Conservation (phyloP, 1,139 yeast species). For the Nakaseomyces glabratus region DNA sequence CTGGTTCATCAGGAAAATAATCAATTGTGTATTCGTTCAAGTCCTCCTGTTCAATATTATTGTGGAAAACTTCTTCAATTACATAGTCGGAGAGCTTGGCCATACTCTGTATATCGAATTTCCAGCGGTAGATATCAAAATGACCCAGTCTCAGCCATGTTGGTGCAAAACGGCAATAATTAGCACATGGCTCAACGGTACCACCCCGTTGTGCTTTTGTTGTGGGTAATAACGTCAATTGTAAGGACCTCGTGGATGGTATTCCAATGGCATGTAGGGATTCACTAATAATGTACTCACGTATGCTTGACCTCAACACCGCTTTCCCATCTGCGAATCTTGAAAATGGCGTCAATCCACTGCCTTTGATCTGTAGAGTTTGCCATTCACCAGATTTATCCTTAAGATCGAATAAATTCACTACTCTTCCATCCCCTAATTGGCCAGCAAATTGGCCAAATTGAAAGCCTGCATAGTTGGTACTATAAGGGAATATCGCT, state of each 20-base stretch:
- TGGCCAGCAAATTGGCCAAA: conserved; percentile 97
- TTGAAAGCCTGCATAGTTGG: conserved; percentile 93
- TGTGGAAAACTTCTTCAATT: conserved; percentile 51
- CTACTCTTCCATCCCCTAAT: conserved; percentile 90
- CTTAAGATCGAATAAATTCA: conserved; percentile 64
- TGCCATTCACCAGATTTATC: conserved; percentile 30
- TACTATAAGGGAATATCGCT: conserved; percentile 72
- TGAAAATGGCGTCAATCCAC: conserved; percentile 85
- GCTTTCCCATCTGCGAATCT: conserved; percentile 97
- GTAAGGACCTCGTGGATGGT: conserved; percentile 77
- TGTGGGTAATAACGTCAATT: conserved; percentile 61
- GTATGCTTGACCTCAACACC: conserved; percentile 71
- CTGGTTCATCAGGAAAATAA: conserved; percentile 21
- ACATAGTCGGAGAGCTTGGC: conserved; percentile 62
- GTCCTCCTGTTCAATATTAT: conserved; percentile 35
- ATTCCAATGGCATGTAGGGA: conserved; percentile 72
- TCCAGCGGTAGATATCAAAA: conserved; percentile 75
- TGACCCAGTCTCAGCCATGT: conserved; percentile 84
- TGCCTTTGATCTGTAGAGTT: conserved; percentile 71
- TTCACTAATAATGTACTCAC: conserved; percentile 84
- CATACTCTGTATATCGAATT: conserved; percentile 60
- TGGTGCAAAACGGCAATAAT: conserved; percentile 76
- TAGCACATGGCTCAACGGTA: conserved; percentile 68
- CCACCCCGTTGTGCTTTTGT: conserved; percentile 63
- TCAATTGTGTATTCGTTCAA: conserved; percentile 19